These are phyloP conservation scores for Fusarium nanum DNA, from an alignment of 2,329 filamentous ascomycete genomes.

Conservation along the genomic window DNA sequence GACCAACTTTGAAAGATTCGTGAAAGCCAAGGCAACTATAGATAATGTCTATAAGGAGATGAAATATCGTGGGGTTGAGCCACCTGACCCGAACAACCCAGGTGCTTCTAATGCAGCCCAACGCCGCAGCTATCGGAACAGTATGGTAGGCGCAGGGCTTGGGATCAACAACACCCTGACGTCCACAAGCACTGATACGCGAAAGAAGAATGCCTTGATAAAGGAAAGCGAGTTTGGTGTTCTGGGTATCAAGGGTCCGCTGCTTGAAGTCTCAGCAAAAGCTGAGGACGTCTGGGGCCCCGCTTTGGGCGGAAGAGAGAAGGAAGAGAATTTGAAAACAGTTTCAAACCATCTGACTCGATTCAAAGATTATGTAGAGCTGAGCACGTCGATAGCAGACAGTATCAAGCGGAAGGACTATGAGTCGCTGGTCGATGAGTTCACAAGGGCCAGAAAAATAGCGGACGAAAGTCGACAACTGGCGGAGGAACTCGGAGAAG, in stretches of 20 bases:
- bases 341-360: slow-evolving; percentile 81
- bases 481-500: slow-evolving; percentile 65
- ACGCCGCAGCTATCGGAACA: slow-evolving; percentile 72
- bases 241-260: slow-evolving; percentile 85
- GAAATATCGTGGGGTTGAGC: slow-evolving; percentile 76
- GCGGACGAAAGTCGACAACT: slow-evolving; percentile 81
- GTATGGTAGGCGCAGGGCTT: slow-evolving; percentile 53
- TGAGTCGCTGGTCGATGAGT: slow-evolving; percentile 87
- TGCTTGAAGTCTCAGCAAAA: slow-evolving; percentile 91
- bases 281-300: slow-evolving; percentile 98
- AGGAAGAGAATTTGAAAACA: slow-evolving; percentile 86
- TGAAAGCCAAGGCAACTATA: slow-evolving; percentile 95
- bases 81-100: slow-evolving; percentile 55
- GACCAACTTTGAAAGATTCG: slow-evolving; percentile 98
- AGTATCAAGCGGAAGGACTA: slow-evolving; percentile 93
- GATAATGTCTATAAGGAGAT: slow-evolving; percentile 99
- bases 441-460: slow-evolving; percentile 83
- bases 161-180: slow-evolving; percentile 54
- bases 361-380: slow-evolving; percentile 84
- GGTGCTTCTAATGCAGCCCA: slow-evolving; percentile 75
- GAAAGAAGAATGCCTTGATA: slow-evolving; percentile 87
- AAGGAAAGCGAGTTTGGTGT: slow-evolving; percentile 95
- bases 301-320: slow-evolving; percentile 88
- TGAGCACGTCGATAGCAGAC: slow-evolving; percentile 80
- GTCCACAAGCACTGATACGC: slow-evolving; percentile 62